A percentile compares a stretch with the other conserved stretches of the same genome.
phyloP scores from a whole-genome alignment of 2,329 filamentous ascomycete genomes.

The Aureobasidium pullulans region DNA sequence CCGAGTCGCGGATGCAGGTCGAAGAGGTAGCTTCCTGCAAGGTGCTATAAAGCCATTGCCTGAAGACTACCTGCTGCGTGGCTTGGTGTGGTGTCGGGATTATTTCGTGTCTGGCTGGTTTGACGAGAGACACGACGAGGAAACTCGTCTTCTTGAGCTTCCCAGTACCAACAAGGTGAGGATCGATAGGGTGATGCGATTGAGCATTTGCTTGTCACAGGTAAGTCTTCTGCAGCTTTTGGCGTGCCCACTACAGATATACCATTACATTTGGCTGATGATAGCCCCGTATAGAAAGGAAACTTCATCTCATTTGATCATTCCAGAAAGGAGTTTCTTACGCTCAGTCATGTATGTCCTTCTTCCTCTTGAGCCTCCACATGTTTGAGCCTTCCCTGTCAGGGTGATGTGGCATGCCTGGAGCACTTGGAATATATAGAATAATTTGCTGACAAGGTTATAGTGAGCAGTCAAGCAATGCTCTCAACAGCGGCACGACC shows the following conservation, averaged over 20 bases:
- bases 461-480: background rate
- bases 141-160: slow-evolving; percentile 57
- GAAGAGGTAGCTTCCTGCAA: slow-evolving; percentile 33
- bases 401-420: background rate
- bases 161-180: slow-evolving; percentile 52
- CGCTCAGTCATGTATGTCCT: background rate
- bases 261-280: background rate
- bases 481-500: background rate
- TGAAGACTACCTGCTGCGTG: slow-evolving; percentile 62
- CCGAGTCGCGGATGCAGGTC: slow-evolving; percentile 28
- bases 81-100: slow-evolving; percentile 52
- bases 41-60: slow-evolving; percentile 49
- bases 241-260: background rate
- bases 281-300: slow-evolving; percentile 3
- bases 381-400: background rate
- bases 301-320: slow-evolving; percentile 20
- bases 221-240: background rate
- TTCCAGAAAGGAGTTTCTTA: background rate
- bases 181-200: slow-evolving; percentile 40
- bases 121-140: slow-evolving; percentile 55
- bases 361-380: background rate
- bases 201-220: slow-evolving; percentile 20
- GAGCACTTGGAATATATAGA: background rate
- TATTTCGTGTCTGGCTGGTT: slow-evolving; percentile 58
- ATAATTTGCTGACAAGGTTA: background rate